phyloP scores from a whole-genome alignment of 106 monocot genomes.

The Dioscorea zingiberensis region DNA sequence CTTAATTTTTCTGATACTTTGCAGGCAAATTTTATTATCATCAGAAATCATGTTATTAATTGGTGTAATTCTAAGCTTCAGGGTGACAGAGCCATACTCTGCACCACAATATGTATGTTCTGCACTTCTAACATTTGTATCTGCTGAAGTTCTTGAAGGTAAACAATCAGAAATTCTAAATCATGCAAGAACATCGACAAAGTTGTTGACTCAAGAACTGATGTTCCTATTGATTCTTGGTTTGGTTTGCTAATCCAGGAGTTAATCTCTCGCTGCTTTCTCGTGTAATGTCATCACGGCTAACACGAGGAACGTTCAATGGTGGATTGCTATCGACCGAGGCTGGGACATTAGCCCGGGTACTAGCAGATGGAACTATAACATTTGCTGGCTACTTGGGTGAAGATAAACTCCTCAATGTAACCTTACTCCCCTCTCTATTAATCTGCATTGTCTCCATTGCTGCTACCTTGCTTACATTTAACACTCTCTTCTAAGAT shows the following conservation, averaged over 20 bases:
- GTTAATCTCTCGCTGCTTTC: constrained; percentile 86
- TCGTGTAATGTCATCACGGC: constrained; percentile 85
- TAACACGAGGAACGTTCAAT: constrained; percentile 88
- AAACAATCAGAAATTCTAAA: neutral
- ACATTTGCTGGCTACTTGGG: constrained; percentile 82
- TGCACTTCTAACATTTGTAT: constrained; percentile 82
- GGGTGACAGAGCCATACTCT: constrained; percentile 49
- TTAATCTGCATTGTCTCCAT: constrained; percentile 64
- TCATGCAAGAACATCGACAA: neutral
- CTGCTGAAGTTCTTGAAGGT: constrained; percentile 98
- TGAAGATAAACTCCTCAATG: constrained; percentile 53
- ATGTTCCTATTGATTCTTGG: neutral
- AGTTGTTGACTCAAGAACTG: neutral
- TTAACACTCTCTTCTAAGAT: constrained; percentile 55
- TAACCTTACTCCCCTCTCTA: constrained; percentile 76
- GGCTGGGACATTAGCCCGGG: constrained; percentile 82
- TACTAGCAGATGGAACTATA: constrained; percentile 79
- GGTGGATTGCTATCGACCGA: constrained; percentile 89
- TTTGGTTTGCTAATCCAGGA: constrained; percentile 30
- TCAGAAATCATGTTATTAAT: constrained; percentile 69
- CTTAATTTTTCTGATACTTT: no score
- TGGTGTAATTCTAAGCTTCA: constrained; percentile 81
- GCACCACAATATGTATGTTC: constrained; percentile 74
- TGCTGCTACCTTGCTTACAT: constrained; percentile 53
- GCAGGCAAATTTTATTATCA: constrained; percentile 81